These are phyloP conservation scores for Alternaria sp. DNA, from an alignment of 2,329 filamentous ascomycete species.

Conservation along the genomic window DNA sequence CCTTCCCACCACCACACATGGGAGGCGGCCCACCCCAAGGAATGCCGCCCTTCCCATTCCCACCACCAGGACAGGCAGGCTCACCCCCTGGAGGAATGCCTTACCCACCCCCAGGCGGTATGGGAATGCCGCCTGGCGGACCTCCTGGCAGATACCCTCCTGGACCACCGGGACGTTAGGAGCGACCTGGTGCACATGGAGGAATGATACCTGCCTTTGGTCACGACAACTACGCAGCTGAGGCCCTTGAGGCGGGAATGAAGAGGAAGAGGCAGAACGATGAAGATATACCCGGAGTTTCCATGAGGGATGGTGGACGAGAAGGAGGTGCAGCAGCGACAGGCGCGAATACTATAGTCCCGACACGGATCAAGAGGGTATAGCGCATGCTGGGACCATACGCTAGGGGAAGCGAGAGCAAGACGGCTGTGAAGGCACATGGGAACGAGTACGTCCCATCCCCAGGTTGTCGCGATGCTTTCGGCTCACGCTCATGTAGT, in stretches of 20 bases:
- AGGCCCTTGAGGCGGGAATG: slow-evolving; percentile 1
- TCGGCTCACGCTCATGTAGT: slow-evolving; percentile 19
- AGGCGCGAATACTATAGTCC: slow-evolving; percentile 26
- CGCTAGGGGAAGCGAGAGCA: background rate
- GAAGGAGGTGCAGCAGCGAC: slow-evolving; percentile 20
- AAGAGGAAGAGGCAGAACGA: slow-evolving; percentile 18
- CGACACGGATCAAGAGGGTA: slow-evolving; percentile 14
- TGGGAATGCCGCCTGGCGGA: slow-evolving; percentile 30
- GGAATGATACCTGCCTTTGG: slow-evolving; percentile 8
- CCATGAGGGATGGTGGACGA: slow-evolving; percentile 13
- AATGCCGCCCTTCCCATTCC: slow-evolving; percentile 42
- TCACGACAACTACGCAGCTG: slow-evolving; percentile 3
- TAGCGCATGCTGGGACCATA: background rate
- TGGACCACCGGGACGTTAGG: slow-evolving; percentile 36
- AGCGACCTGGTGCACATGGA: slow-evolving; percentile 12
- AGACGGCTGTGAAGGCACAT: background rate
- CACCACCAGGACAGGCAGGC: slow-evolving; percentile 31
- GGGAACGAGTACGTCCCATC: background rate
- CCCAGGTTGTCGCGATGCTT: background rate
- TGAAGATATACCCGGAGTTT: slow-evolving; percentile 23
- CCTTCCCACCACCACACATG: slow-evolving; percentile 49
- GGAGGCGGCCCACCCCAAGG: slow-evolving; percentile 28
- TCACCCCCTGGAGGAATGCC: slow-evolving; percentile 46
- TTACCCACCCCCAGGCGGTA: slow-evolving; percentile 6
- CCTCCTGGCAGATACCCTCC: slow-evolving; percentile 33